phyloP scores from a whole-genome alignment of 169 alveolate species.

The Plasmodium cynomolgi region DNA sequence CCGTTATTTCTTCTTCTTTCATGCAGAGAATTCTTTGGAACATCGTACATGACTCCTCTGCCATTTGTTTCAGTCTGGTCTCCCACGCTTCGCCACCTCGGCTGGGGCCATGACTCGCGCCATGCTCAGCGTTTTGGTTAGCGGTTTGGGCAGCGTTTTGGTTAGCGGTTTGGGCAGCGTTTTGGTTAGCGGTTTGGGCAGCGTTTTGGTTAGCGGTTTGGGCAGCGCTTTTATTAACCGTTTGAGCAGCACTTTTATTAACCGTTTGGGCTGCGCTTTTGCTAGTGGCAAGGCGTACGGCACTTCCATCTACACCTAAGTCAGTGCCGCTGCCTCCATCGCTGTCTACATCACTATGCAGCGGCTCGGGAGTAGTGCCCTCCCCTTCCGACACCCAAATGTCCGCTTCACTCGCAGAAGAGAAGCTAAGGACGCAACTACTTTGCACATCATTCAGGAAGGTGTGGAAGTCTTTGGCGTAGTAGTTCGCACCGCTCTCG shows the following conservation, averaged over 20 bases:
- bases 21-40: constrained; percentile 12
- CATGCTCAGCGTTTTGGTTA: not conserved
- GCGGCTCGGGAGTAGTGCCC: not conserved
- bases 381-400: not conserved
- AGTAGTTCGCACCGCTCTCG: not conserved
- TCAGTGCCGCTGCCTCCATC: not conserved
- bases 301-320: not conserved
- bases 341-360: not conserved
- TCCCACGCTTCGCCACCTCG: not conserved
- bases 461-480: constrained; percentile 6
- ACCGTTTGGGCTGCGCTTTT: no score
- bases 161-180: not conserved
- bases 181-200: not conserved
- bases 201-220: not conserved
- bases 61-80: not conserved
- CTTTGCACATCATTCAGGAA: constrained; percentile 5
- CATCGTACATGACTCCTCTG: constrained; percentile 40
- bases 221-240: no score
- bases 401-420: not conserved
- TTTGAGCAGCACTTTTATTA: no score
- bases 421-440: not conserved
- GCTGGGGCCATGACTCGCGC: not conserved
- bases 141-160: not conserved
- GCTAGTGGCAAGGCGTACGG: not conserved
- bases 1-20: constrained; percentile 39